phyloP scores from a whole-genome alignment of 106 monocot genomes.

The Acorus calamus region DNA sequence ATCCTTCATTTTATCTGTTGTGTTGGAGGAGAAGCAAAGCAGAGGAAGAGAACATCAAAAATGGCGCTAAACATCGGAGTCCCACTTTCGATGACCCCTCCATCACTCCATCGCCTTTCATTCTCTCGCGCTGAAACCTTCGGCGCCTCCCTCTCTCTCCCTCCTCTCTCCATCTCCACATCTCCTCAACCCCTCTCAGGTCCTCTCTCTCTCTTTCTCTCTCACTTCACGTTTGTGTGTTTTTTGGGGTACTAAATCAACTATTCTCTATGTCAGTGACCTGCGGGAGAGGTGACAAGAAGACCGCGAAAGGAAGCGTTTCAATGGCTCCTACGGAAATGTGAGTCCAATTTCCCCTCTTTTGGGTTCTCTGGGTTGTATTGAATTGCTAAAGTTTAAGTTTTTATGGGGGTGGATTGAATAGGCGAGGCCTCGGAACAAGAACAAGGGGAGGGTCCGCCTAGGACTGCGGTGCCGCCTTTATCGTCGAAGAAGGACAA shows the following conservation, averaged over 20 bases:
- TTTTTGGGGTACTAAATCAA: not conserved
- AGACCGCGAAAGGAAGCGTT: conserved; percentile 91
- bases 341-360: conserved; percentile 20
- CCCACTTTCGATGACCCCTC: not conserved
- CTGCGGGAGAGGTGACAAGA: conserved; percentile 95
- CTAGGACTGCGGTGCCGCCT: conserved; percentile 42
- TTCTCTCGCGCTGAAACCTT: conserved; percentile 22
- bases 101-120: conserved; percentile 13
- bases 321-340: conserved; percentile 88
- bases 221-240: not conserved
- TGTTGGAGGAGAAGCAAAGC: no score
- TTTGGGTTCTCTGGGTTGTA: not conserved
- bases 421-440: conserved; percentile 82
- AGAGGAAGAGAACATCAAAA: no score
- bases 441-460: conserved; percentile 89
- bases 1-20: no score
- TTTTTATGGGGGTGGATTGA: not conserved
- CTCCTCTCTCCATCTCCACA: not conserved
- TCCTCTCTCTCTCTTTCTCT: not conserved
- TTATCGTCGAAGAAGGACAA: conserved; percentile 67
- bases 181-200: not conserved
- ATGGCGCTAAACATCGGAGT: not conserved
- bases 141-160: not conserved
- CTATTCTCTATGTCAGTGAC: conserved; percentile 24
- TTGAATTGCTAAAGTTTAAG: not conserved